These are phyloP conservation scores for Dioscorea cayenensis DNA, from an alignment of 116 monocot species.

Conservation along the genomic window DNA sequence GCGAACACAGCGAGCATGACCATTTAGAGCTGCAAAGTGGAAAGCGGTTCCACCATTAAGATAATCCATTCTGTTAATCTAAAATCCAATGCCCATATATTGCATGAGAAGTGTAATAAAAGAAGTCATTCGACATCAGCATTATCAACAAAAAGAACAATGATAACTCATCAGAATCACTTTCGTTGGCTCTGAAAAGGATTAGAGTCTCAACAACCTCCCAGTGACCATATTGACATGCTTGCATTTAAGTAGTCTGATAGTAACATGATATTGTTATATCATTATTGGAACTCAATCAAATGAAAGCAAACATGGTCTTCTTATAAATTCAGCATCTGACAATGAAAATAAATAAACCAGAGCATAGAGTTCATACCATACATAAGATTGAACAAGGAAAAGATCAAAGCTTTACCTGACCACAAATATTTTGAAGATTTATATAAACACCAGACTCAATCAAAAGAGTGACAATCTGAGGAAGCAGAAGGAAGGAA, in stretches of 20 bases:
- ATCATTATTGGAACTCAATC: no score
- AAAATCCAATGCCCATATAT: slow-evolving; percentile 7
- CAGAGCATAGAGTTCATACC: not conserved
- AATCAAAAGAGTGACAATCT: slow-evolving; percentile 88
- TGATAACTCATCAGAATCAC: not conserved
- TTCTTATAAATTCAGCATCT: not conserved
- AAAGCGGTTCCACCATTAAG: slow-evolving; percentile 87
- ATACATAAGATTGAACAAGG: not conserved
- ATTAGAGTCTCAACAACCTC: slow-evolving; percentile 92
- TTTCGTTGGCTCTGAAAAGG: slow-evolving; percentile 86
- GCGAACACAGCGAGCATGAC: slow-evolving; percentile 86
- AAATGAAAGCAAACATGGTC: not conserved
- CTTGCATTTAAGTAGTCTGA: slow-evolving; percentile 96
- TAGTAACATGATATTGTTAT: not conserved
- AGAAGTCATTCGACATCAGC: not conserved
- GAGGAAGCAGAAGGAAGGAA: slow-evolving; percentile 1
- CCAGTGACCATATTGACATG: slow-evolving; percentile 97
- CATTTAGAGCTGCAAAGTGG: slow-evolving; percentile 92
- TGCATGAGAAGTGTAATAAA: slow-evolving; percentile 1
- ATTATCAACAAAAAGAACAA: not conserved
- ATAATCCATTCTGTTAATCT: slow-evolving; percentile 95
- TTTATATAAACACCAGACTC: slow-evolving; percentile 94
- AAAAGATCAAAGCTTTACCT: slow-evolving; percentile 33
- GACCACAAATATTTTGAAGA: slow-evolving; percentile 73
- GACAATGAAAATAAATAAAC: not conserved